Evolutionary conservation across 2,329 filamentous ascomycete genomes (phyloP), one percentile per base, ranked within the genome.

Genomic region (Arachnomyces sp.): DNA sequence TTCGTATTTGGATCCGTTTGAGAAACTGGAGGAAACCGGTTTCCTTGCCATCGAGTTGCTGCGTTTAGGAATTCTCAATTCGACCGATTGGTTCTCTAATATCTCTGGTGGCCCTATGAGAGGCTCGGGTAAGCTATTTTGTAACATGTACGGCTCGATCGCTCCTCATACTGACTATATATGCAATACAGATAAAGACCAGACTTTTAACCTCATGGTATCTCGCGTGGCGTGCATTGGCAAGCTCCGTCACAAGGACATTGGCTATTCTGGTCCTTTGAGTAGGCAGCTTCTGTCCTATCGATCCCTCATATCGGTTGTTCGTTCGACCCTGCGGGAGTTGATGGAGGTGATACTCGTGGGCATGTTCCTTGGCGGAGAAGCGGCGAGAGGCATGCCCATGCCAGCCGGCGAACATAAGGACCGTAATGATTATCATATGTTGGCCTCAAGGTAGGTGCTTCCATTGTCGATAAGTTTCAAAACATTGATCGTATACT

Each of bases 201-300:
- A 84, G 58, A 72, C 76, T 25, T 82, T 82, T 54, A 79, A 88
- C 33, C 74, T 92, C 40, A 73, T 98, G 33, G 80, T 96, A 53
- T 92, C 88, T 50, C 82, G 92, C 30, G 82, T 89, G 45, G 85
- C 89, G 11, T 88, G 84, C 39, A 71, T 96, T 43, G 76, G 88
- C 38, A 86, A 84, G 55, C 72, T 96, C 46, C 78, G 81, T 25
- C 92, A 98, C 59, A 77, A 85, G 51, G 73, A 76, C 3, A 89
- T 90, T 51, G 92, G 92, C 20, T 98, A 95, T 63, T 95, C 90
- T 2, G 92, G 92, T 1, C 90, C 92, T 1, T 73, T 98, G 1
- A 94, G 88, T 70, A 82, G 92, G 61, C 88, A 90, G 50, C 72
- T 95, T 38, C 73, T 98, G 31, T 81, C 80, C 17, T 98, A 89